These are phyloP conservation scores for Vigna trinervia DNA, from an alignment of 306 rosid genomes.

Conservation along the genomic window DNA sequence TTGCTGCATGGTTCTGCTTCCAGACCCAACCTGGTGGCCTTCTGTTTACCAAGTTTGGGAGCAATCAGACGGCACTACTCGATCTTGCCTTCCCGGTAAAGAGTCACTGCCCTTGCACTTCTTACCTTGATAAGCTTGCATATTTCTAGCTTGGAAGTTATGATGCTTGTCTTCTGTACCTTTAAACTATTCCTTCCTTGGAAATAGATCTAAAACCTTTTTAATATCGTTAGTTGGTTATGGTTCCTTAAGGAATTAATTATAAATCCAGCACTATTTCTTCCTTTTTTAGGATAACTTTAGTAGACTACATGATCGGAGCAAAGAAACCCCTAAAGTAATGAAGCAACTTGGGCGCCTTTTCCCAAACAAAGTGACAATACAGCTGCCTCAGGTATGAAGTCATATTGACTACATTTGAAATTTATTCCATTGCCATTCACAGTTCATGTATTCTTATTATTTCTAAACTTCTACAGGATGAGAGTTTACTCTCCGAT, in stretches of 20 bases:
- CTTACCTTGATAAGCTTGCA: neutral
- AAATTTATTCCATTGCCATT: slow-evolving; percentile 33
- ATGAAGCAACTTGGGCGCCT: slow-evolving; percentile 86
- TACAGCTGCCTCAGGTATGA: slow-evolving; percentile 91
- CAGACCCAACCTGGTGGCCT: slow-evolving; percentile 97
- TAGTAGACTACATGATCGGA: slow-evolving; percentile 88
- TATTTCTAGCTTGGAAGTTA: slow-evolving; percentile 37
- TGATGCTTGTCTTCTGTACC: neutral
- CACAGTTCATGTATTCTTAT: slow-evolving; percentile 24
- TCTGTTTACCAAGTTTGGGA: slow-evolving; percentile 89
- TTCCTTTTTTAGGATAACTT: slow-evolving; percentile 72
- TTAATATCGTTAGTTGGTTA: slow-evolving; percentile 14
- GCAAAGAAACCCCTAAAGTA: slow-evolving; percentile 87
- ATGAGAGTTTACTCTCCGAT: slow-evolving; percentile 76
- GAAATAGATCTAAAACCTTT: slow-evolving; percentile 13
- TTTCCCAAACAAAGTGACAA: slow-evolving; percentile 87
- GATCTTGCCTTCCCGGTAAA: slow-evolving; percentile 98
- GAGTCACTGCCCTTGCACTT: slow-evolving; percentile 19
- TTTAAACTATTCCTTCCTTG: slow-evolving; percentile 28
- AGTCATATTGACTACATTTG: neutral
- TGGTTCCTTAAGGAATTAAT: slow-evolving; percentile 36
- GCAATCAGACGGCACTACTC: slow-evolving; percentile 91
- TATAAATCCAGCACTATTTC: slow-evolving; percentile 21
- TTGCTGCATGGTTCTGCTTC: slow-evolving; percentile 35
- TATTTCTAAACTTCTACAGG: slow-evolving; percentile 55